Evolutionary conservation across 2,329 filamentous ascomycete species (phyloP), one percentile per base, ranked within the genome.

Genomic region (Cercospora citrullina): DNA sequence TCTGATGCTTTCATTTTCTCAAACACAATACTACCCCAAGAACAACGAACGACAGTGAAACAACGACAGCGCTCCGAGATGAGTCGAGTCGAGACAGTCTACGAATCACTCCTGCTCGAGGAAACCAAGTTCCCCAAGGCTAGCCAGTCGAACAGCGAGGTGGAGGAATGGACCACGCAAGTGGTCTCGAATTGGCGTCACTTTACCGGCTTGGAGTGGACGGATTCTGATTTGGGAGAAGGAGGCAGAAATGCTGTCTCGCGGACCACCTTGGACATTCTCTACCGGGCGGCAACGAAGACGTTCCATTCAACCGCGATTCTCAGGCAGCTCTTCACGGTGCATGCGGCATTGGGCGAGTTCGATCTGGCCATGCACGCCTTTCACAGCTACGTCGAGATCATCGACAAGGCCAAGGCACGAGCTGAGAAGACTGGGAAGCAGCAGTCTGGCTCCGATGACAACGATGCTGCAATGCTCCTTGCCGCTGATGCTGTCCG

Each of bases 251-350:
- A 90, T 75, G 87, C 86, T 23, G 82, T 94, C 18, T 91, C 91
- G 70, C 88, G 90, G 64, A 89, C 89, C 61, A 89, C 96, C 33
- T 86, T 99, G 48, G 94, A 89, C 60, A 91, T 93, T 30, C 84
- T 99, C 6, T 99, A 98, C 79, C 90, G 91, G 45, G 92, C 94
- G 23, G 92, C 94, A 7, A 93, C 91, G 9, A 97, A 95, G 79
- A 97, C 94, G 0, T 99, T 95, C 76, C 95, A 99, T 80, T 99
- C 95, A 1, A 96, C 94, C 1, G 84, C 93, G 9, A 91, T 98
- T 69, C 82, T 99, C 31, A 87, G 94, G 67, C 88, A 94, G 74
- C 84, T 99, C 0, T 98, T 98, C 77, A 90, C 89, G 10, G 90
- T 97, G 1, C 95, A 99, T 78, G 84, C 94, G 18, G 87, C 93